Evolutionary conservation across 768 basidiomycete species (phyloP), one percentile per base, ranked within the genome.

Genomic region (Holtermanniella nyarrowii): DNA sequence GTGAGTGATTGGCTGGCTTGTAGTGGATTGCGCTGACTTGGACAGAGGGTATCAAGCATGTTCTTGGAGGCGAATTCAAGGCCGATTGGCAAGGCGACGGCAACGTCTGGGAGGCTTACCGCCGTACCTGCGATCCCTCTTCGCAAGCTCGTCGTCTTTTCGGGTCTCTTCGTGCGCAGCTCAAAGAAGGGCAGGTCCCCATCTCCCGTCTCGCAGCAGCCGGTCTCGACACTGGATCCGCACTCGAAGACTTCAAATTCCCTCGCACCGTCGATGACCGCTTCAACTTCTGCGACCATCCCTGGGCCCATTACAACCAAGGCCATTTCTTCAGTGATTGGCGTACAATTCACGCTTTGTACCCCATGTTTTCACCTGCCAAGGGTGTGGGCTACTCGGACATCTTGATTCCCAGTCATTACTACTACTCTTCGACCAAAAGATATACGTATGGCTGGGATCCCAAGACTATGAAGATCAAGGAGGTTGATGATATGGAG

Each of bases 271-370:
- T 82, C 10, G 81, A 86, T n/a, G 76, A 80, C 47, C 74, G 76
- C 3, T 77, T 80, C 55, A 82, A 91, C 63, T 90, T 85, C 65
- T 99, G 95, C 72, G 63, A 74, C 26, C 75, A 80, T 26, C 89
- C 93, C 0, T 84, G 86, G 73, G 82, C 85, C 18, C 89, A 84
- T 59, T 82, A 85, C 63, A 78, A 78, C 24, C 95, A 97, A 66
- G 90, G 91, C 11, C 90, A 89, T 72, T 96, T 95, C 72, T 97
- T 95, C 79, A 88, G 87, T 16, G 93, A 99, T 71, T 95, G 88
- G 86, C 77, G 91, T 20, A 85, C 84, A 0, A 82, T 96, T 52
- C 80, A 85, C 11, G 80, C 80, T 1, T 76, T 93, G n/a, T 91
- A 87, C 70, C 95, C 95, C 5, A 80, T 99, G 24, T 86, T 99